A percentile compares a stretch with the other conserved stretches of the same genome.
Evolutionary conservation across 1,139 yeast species (phyloP).

Genomic region (Sugiyamaella neomexicana): DNA sequence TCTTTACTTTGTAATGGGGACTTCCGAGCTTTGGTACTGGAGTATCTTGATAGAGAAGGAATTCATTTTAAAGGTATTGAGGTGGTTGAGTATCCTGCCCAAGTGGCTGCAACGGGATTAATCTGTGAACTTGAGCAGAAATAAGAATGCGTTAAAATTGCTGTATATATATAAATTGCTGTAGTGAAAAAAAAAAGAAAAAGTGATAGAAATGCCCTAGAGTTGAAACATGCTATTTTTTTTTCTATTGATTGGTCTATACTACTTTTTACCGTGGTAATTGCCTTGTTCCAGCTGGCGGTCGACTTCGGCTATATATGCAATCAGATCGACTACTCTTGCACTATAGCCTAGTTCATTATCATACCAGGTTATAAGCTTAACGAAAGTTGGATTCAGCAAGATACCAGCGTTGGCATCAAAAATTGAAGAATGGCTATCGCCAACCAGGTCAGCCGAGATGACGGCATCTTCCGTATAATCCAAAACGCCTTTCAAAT

Average conservation of each 20-base stretch:
- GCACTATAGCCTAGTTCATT: conserved; percentile 89
- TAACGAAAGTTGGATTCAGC: conserved; percentile 77
- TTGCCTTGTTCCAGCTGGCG: conserved; percentile 10
- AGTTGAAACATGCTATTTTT: background rate
- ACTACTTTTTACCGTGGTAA: conserved; percentile 3
- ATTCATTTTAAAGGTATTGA: conserved; percentile 15
- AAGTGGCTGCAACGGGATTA: conserved; percentile 16
- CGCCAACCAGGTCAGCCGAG: conserved; percentile 77
- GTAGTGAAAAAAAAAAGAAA: too few species aligned
- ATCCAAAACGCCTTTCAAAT: conserved; percentile 69
- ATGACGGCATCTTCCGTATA: conserved; percentile 86
- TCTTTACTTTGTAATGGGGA: conserved; percentile 19
- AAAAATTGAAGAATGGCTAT: conserved; percentile 73
- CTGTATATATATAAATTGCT: background rate
- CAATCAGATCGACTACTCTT: conserved; percentile 81
- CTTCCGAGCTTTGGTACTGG: conserved; percentile 17
- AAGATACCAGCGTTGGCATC: conserved; percentile 83
- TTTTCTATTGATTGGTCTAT: background rate
- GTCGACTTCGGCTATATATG: conserved; percentile 55
- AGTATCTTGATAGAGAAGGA: conserved; percentile 14
- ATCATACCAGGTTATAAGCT: conserved; percentile 86
- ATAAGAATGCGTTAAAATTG: background rate
- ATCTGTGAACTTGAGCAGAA: conserved; percentile 7
- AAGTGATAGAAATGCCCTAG: too few species aligned
- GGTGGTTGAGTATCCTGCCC: conserved; percentile 19